A percentile compares a stretch with the other conserved stretches of the same genome.
Evolutionary conservation across 2,329 filamentous ascomycete species (phyloP).

Genomic region (Pyrenophora seminiperda): DNA sequence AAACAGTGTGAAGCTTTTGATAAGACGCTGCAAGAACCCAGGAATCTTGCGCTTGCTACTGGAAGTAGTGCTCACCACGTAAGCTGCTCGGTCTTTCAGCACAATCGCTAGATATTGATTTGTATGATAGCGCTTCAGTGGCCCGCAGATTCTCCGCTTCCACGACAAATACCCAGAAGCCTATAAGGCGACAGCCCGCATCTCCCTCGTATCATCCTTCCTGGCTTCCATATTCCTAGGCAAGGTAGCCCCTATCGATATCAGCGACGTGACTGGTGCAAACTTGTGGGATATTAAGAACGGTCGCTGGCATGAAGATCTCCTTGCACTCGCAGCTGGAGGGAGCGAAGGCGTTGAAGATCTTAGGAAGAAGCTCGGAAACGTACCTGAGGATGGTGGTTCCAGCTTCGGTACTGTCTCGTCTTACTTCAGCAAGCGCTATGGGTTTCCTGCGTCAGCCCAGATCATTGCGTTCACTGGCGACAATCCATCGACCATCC

Average conservation of each 20-base stretch:
- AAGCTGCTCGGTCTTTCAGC: constrained; percentile 42
- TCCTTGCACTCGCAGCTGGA: constrained; percentile 77
- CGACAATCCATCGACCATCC: constrained; percentile 94
- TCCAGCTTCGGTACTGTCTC: constrained; percentile 76
- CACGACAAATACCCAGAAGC: constrained; percentile 78
- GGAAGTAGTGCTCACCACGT: constrained; percentile 95
- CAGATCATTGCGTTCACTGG: constrained; percentile 86
- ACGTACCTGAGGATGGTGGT: constrained; percentile 80
- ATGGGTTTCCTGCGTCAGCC: constrained; percentile 77
- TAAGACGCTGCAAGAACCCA: constrained; percentile 66
- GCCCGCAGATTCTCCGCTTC: constrained; percentile 93
- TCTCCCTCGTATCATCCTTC: constrained; percentile 95
- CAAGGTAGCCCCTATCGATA: constrained; percentile 83
- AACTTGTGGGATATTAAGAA: constrained; percentile 90
- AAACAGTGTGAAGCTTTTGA: constrained; percentile 90
- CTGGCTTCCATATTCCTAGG: constrained; percentile 89
- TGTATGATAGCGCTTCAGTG: constrained; percentile 79
- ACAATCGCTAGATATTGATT: constrained; percentile 12
- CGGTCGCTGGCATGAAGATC: constrained; percentile 72
- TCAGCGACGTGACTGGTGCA: constrained; percentile 94
- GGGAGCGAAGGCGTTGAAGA: constrained; percentile 60
- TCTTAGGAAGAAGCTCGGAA: constrained; percentile 78
- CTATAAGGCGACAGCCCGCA: constrained; percentile 79
- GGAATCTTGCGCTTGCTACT: constrained; percentile 76
- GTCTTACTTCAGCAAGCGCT: constrained; percentile 76